These are phyloP conservation scores for Ananas comosus DNA, from an alignment of 176 grass and related monocot genomes.

Conservation along the genomic window DNA sequence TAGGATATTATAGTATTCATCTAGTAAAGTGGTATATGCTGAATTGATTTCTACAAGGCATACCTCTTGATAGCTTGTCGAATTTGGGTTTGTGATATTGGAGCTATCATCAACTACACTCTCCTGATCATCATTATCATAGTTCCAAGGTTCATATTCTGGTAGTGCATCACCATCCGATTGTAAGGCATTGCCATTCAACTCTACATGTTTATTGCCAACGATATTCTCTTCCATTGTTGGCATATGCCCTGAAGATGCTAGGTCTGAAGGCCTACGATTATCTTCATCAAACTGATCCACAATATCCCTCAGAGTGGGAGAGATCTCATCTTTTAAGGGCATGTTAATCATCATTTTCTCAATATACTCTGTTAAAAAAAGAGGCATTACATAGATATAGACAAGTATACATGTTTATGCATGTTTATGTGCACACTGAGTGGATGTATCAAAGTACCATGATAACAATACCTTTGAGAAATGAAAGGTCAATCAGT, in stretches of 20 bases:
- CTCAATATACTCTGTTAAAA: slow-evolving; percentile 58
- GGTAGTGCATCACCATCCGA: slow-evolving; percentile 12
- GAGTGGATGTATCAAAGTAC: not conserved
- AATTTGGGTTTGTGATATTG: slow-evolving; percentile 27
- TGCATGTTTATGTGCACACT: not conserved
- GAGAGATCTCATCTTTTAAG: slow-evolving; percentile 64
- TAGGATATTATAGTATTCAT: not conserved
- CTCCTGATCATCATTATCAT: slow-evolving; percentile 54
- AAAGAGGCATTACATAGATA: not conserved
- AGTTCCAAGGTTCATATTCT: slow-evolving; percentile 51
- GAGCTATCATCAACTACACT: slow-evolving; percentile 41
- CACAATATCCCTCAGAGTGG: slow-evolving; percentile 68
- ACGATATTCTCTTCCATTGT: slow-evolving; percentile 29
- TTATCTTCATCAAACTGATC: slow-evolving; percentile 90
- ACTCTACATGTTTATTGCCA: slow-evolving; percentile 18
- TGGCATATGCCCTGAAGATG: slow-evolving; percentile 37
- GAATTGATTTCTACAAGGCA: slow-evolving; percentile 9
- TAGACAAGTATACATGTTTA: not conserved
- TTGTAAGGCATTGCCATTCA: slow-evolving; percentile 24
- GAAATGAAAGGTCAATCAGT: slow-evolving; percentile 74
- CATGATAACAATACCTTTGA: slow-evolving; percentile 53
- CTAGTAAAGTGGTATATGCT: not conserved
- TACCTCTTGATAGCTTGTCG: slow-evolving; percentile 57
- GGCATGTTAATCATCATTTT: slow-evolving; percentile 68
- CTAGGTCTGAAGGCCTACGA: slow-evolving; percentile 39